Base-by-base conservation (phyloP, 176 grass and related monocot genomes). In the Eremochloa ophiuroides region DNA sequence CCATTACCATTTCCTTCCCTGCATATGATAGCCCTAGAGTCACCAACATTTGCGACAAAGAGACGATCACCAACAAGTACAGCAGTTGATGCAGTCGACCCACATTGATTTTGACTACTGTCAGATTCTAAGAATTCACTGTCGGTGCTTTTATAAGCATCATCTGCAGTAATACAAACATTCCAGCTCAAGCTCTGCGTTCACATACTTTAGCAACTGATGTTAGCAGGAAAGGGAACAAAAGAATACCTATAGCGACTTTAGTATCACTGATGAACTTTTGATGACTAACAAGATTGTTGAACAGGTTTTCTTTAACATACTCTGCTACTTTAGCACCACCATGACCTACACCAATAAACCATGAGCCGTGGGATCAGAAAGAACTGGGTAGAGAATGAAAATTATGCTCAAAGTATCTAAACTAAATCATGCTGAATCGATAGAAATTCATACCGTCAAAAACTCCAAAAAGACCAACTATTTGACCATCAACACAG, bases 401-500 rank as follows among this genome's bases (percentile, higher is more conserved):
- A 12, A 71, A 76, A 9, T 16, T 58, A 46, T 4, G 26, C 28
- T 70, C 26, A 47, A 71, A 77, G 2, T 66, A 26, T 26, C 30
- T 51, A 80, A 67, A 68, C 10, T 2, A 89, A 81, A 44, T 13
- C 41, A 65, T 13, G 41, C 17, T 64, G 4, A 40, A 83, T 66
- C 55, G 28, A 70, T 34, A 84, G 10, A 69, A 73, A 43, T 79
- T 6, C 42, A 14, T 87, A 91, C 89, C 89, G 58, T 91, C 89
- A 84, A 91, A 91, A 65, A 91, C 89, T 66, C 85, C 89, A 12
- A 91, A 91, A 28, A 91, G 73, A 20, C 89, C 89, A 87, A 91
- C 25, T 77, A 84, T 78, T 64, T 91, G 80, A 4, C 89, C 89
- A 41, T 91, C 89, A 31, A 91, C 80, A 71, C 69, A 70, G 20